Base-by-base conservation (phyloP, 2,329 filamentous ascomycete species). In the Talaromyces sp. region DNA sequence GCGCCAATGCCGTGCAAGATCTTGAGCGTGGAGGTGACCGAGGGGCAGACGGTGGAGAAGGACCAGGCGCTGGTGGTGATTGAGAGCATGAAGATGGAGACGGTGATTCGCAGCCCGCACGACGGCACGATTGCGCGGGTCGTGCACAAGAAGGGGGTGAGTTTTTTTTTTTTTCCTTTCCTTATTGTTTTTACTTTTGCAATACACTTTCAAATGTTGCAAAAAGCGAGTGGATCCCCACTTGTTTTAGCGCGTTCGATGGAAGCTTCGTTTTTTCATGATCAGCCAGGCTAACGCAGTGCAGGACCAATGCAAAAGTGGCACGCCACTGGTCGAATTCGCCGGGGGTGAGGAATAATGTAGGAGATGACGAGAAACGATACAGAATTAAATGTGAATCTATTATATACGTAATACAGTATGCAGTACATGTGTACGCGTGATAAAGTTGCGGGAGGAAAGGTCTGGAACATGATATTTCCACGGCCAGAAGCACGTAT, bases 1-100 rank as follows among this genome's bases (percentile, higher is more conserved):
- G 92, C 95, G 27, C 95, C 95, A 0, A 99, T 99, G 95, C 95
- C 95, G 1, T 98, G 95, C 78, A 98, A 98, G 79, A 89, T 99
- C 30, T 79, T 99, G 64, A 87, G 91, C 66, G 95, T 97, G 55
- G 91, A 96, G 75, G 92, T 97, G 0, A 78, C 83, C 31, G 92
- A 92, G 68, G 95, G 95, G 0, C 87, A 96, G 65, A 78, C 77
- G 54, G 95, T 99, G 16, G 87, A 87, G 72, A 96, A 94, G 79
- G 93, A 94, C 53, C 87, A 94, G 61, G 87, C 92, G 6, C 79
- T 99, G 62, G 91, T 98, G 12, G 92, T 98, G 79, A 92, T 93
- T 69, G 90, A 93, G 76, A 92, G 89, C 62, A 93, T 93, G 90
- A 93, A 93, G 81, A 93, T 93, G 90, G 90, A 93, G 73, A 93